Conservation (phyloP, 495 filamentous ascomycete genomes). For the Margaritispora aquatica region DNA sequence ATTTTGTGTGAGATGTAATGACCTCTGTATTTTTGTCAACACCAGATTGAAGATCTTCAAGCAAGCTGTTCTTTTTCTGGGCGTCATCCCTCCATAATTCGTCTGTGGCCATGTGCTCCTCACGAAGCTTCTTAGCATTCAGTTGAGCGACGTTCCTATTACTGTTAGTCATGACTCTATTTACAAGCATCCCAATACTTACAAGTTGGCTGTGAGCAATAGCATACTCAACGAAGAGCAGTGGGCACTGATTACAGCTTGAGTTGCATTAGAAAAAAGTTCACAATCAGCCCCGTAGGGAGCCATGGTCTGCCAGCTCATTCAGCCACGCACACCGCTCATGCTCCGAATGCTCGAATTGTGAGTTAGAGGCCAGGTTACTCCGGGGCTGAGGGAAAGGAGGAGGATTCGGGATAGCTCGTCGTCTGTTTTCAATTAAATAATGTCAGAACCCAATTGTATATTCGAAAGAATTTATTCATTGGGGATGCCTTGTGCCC, state of each 20-base stretch:
- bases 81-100: neutral
- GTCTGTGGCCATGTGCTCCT: neutral
- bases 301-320: neutral
- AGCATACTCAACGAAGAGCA: neutral
- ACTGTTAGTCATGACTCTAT: neutral
- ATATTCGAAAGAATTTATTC: neutral
- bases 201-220: neutral
- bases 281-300: neutral
- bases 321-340: neutral
- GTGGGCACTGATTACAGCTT: neutral
- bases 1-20: neutral
- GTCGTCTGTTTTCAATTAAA: neutral
- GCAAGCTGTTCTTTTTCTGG: neutral
- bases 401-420: constrained; percentile 1
- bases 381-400: neutral
- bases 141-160: neutral
- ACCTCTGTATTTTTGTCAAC: neutral
- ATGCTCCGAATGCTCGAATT: neutral
- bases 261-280: neutral
- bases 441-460: neutral
- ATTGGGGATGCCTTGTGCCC: neutral
- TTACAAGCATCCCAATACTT: neutral
- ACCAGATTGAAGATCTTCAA: neutral
- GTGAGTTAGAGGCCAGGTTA: neutral
- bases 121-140: neutral